These are phyloP conservation scores for Pyronema omphalodes DNA, from an alignment of 495 filamentous ascomycete species.

Conservation along the genomic window DNA sequence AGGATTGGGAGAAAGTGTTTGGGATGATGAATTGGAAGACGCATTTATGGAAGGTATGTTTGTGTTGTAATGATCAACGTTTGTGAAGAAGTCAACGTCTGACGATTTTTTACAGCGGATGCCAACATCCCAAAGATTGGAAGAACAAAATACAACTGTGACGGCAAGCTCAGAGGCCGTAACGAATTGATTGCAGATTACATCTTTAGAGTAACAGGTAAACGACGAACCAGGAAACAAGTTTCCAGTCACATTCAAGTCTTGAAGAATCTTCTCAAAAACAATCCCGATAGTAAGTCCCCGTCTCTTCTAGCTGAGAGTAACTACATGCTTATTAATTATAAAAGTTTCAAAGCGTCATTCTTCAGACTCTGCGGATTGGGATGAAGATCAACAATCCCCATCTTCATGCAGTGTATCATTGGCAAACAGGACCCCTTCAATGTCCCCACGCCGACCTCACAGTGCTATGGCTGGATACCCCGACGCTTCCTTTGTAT, in stretches of 20 bases:
- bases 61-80: slow-evolving; percentile 1
- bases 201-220: slow-evolving; percentile 51
- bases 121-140: slow-evolving; percentile 68
- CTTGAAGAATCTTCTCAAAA: slow-evolving; percentile 60
- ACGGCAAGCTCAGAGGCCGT: slow-evolving; percentile 57
- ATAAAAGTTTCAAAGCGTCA: slow-evolving; percentile 21
- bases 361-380: slow-evolving; percentile 13
- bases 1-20: slow-evolving; percentile 30
- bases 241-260: slow-evolving; percentile 96
- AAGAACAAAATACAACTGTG: slow-evolving; percentile 53
- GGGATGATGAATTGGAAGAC: slow-evolving; percentile 69
- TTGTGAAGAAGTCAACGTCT: slow-evolving; percentile 3
- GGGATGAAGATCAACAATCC: slow-evolving; percentile 11
- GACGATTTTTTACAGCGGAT: slow-evolving; percentile 39
- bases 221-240: slow-evolving; percentile 56
- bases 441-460: neutral
- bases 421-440: neutral
- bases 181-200: slow-evolving; percentile 84
- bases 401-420: slow-evolving; percentile 4
- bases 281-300: slow-evolving; percentile 35
- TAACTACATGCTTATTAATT: slow-evolving; percentile 1
- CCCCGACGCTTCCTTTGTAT: neutral
- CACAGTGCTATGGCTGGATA: neutral
- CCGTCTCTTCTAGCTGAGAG: slow-evolving; percentile 3
- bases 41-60: slow-evolving; percentile 75